phyloP scores from a whole-genome alignment of 2,329 filamentous ascomycete species.

The Fusarium irregulare region DNA sequence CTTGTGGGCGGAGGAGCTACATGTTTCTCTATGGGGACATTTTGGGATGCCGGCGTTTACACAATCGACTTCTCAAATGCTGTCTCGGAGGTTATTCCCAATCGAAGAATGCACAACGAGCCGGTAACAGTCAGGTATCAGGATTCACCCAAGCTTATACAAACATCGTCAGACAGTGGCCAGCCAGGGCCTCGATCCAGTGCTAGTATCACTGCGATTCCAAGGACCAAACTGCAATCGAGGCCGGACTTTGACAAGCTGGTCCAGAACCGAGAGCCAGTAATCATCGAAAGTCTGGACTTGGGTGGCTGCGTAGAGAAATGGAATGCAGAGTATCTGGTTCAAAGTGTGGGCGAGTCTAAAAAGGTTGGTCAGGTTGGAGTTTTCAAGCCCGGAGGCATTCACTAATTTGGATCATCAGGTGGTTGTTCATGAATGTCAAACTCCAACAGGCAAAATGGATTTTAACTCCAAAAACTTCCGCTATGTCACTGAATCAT shows the following conservation, averaged over 20 bases:
- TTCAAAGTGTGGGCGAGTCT: constrained; percentile 67
- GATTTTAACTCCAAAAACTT: constrained; percentile 89
- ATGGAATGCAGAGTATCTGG: constrained; percentile 78
- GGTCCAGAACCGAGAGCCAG: constrained; percentile 64
- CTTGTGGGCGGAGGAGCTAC: constrained; percentile 84
- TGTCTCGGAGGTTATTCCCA: not conserved
- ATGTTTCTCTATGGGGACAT: constrained; percentile 91
- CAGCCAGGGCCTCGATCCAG: constrained; percentile 3
- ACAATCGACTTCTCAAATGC: constrained; percentile 48
- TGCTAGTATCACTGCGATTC: constrained; percentile 54
- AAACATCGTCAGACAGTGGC: constrained; percentile 16
- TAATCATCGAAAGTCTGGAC: constrained; percentile 71
- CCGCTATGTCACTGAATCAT: constrained; percentile 74
- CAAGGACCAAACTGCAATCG: constrained; percentile 63
- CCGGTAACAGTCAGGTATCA: constrained; percentile 33
- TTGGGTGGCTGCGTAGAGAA: constrained; percentile 73
- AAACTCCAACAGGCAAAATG: constrained; percentile 68
- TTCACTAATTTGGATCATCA: constrained; percentile 47
- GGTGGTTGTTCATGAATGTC: constrained; percentile 80
- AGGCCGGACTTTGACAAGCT: constrained; percentile 69
- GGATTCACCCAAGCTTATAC: constrained; percentile 46
- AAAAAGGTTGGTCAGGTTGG: constrained; percentile 63
- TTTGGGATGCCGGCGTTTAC: constrained; percentile 76
- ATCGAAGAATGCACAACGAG: not conserved
- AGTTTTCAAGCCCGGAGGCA: not conserved